A percentile compares a stretch with the other conserved stretches of the same genome.
These are phyloP conservation scores for Nigrospora sphaerica DNA, from an alignment of 2,329 filamentous ascomycete species.

Conservation along the genomic window DNA sequence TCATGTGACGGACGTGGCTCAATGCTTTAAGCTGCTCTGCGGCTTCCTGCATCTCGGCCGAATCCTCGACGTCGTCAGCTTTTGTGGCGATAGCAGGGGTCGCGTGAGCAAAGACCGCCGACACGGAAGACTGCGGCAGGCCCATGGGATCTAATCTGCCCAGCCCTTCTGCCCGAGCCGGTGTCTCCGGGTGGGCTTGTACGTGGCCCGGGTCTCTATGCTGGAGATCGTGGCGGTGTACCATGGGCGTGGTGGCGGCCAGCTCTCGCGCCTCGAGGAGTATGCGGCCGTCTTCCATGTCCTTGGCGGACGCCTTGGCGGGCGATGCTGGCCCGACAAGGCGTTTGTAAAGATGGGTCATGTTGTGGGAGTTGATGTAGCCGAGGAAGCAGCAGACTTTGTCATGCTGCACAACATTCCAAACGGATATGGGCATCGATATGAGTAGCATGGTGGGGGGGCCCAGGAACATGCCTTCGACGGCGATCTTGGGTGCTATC, in stretches of 20 bases:
- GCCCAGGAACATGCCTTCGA: constrained; percentile 62
- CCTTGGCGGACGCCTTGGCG: constrained; percentile 38
- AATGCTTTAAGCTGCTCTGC: constrained; percentile 60
- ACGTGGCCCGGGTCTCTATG: constrained; percentile 10
- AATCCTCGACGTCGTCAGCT: constrained; percentile 50
- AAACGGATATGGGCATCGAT: constrained; percentile 57
- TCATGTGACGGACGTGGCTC: constrained; percentile 53
- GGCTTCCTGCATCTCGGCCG: constrained; percentile 63
- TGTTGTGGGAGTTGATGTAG: constrained; percentile 60
- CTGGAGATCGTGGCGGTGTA: constrained; percentile 16
- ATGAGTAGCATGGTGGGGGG: constrained; percentile 60
- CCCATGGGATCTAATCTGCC: constrained; percentile 16
- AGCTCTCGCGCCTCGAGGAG: constrained; percentile 46
- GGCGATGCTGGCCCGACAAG: constrained; percentile 42
- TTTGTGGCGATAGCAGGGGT: constrained; percentile 23
- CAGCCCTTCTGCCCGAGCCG: constrained; percentile 16
- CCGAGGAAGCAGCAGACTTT: constrained; percentile 61
- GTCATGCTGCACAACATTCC: constrained; percentile 58
- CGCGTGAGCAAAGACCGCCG: constrained; percentile 14
- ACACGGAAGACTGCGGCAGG: constrained; percentile 14
- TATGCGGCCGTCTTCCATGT: constrained; percentile 50
- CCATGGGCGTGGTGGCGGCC: constrained; percentile 27
- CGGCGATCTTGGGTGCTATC: constrained; percentile 50
- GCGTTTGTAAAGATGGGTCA: constrained; percentile 56
- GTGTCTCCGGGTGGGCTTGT: constrained; percentile 20